Evolutionary conservation across 805 yeast species (phyloP), one percentile per base, ranked within the genome.

Genomic region (Suhomyces prunicola): DNA sequence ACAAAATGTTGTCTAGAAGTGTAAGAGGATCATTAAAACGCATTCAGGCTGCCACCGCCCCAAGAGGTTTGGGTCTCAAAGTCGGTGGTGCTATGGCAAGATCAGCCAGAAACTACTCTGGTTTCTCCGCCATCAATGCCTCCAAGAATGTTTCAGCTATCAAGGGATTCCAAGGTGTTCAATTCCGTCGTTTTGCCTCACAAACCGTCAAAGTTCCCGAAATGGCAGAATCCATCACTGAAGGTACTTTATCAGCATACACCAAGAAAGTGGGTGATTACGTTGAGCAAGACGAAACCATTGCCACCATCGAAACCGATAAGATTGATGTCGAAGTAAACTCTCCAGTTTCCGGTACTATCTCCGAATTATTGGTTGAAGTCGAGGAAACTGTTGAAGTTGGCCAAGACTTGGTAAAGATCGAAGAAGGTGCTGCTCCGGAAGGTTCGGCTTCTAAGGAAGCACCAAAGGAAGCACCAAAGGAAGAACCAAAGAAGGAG

Each of bases 181-280:
- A 47, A 47, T 47, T 36, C 44, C 27, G 27, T 23, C 70, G 80
- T 63, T 69, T 69, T 46, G 77, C 75, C 39, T 70, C 77, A 23
- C 69, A 69, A 42, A 60, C 74, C 47, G 96, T 93, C 50, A 89
- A 91, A 72, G 98, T 94, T 22, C 99, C 99, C 47, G 96, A 90
- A 59, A 91, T 94, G 97, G 98, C 99, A 44, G 99, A 94, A 76
- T 92, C 97, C 48, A 87, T 94, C 67, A 90, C 97, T 42, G 99
- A 94, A 73, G 99, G 99, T 69, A 90, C 98, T 48, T 81, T 94
- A 60, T 78, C 89, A 57, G 59, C 81, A 15, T 86, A 76, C 67
- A 75, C 78, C 59, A 87, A 86, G 68, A 74, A 82, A 56, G 90
- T 91, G 56, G 99, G 99, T 60, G 98, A 93, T 55, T 91, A 74